Evolutionary conservation across 2,329 filamentous ascomycete genomes (phyloP), one percentile per base, ranked within the genome.

Genomic region (Orbilia javanica): DNA sequence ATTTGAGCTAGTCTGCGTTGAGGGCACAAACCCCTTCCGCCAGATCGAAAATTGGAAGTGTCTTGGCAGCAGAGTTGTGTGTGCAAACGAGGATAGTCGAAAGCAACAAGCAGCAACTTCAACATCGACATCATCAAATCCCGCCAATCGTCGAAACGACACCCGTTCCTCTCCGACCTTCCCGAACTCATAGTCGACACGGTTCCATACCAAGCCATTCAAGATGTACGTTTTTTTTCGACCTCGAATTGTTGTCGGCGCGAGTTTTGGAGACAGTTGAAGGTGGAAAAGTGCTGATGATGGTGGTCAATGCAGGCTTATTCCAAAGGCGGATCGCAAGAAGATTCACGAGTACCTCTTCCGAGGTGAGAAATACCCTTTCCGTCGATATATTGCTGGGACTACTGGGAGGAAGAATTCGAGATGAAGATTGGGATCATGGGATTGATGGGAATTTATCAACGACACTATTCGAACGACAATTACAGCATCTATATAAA

Each of bases 261-360:
- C 63, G 22, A 25, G 18, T 63, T 53, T 29, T 39, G 29, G 29
- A 53, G 39, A 68, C 36, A 52, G 10, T 60, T 36, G 60, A 34
- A 39, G 70, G 70, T 75, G 22, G 80, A 79, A 34, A 34, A 86
- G 60, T 27, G 11, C 83, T 79, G 57, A 79, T 63, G 50, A 44
- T 73, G 52, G 13, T 57, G 13, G 60, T 69, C 52, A 62, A 31
- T 66, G 50, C 55, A 94, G 92, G 96, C 92, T 99, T 90, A 99
- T 99, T 87, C 96, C 96, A 87, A 98, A 98, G 92, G 92, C 93
- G 87, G 96, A 99, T 89, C 94, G 96, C 89, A 99, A 99, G 93
- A 93, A 94, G 92, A 98, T 99, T 89, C 96, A 99, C 91, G 95
- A 95, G 92, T 97, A 95, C 92, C 93, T 99, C 90, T 97, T 97